These are phyloP conservation scores for Planoprotostelium fungivorum DNA, from an alignment of 78 protist species.

Conservation along the genomic window DNA sequence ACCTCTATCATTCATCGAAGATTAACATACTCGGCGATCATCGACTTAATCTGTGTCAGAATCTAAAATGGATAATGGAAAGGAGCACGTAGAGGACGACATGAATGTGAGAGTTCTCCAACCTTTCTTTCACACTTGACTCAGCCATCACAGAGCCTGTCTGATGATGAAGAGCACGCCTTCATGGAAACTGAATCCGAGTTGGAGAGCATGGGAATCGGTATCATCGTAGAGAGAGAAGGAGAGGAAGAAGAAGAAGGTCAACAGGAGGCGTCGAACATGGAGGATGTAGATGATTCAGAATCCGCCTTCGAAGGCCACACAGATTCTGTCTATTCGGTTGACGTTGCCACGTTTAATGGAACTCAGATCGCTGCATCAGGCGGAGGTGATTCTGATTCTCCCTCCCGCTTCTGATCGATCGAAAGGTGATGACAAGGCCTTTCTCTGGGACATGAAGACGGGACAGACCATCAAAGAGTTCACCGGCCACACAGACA, in stretches of 20 bases:
- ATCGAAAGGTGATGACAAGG: slow-evolving; percentile 30
- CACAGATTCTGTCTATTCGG: slow-evolving; percentile 51
- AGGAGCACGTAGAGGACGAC: too few relatives aligned
- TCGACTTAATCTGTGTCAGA: too few relatives aligned
- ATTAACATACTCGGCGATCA: too few relatives aligned
- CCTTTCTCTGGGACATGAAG: slow-evolving; percentile 39
- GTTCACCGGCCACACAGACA: slow-evolving; percentile 60
- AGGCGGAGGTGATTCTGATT: slow-evolving; percentile 30
- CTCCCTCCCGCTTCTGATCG: neutral
- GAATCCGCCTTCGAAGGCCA: slow-evolving; percentile 50
- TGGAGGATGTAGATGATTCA: slow-evolving; percentile 37
- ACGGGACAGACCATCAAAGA: slow-evolving; percentile 26
- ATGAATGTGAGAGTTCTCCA: too few relatives aligned
- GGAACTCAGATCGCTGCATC: slow-evolving; percentile 31
- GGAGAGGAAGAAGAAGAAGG: neutral
- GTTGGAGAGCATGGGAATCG: neutral
- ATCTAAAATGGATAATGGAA: too few relatives aligned
- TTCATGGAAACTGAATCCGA: neutral
- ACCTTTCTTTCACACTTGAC: too few relatives aligned
- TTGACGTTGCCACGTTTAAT: neutral
- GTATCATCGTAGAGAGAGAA: neutral
- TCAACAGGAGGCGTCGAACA: neutral
- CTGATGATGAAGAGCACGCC: neutral
- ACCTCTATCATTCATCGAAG: too few relatives aligned
- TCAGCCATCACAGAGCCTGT: too few relatives aligned